A percentile compares a stretch with the other conserved stretches of the same genome.
Conservation (phyloP, 768 basidiomycete species). For the Lenzites betulinus region DNA sequence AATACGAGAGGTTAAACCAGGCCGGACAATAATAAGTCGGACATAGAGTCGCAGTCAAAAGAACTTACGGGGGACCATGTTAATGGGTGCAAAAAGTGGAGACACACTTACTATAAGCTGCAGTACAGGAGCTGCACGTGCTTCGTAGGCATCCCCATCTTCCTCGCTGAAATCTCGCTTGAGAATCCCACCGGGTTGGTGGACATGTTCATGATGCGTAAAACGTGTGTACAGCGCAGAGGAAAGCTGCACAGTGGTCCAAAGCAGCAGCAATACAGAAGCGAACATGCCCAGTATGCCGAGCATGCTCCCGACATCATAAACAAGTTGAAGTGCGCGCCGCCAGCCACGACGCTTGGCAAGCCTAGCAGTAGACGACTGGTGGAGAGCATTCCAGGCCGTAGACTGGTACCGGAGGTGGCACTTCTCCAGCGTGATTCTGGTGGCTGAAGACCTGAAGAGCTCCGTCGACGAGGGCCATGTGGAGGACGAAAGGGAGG, state of each 20-base stretch:
- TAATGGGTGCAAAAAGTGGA: neutral
- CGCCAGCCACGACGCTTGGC: conserved; percentile 31
- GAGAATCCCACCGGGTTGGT: neutral
- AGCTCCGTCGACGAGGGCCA: conserved; percentile 13
- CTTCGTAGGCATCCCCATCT: neutral
- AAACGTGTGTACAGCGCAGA: neutral
- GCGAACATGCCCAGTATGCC: conserved; percentile 51
- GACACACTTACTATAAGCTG: conserved; percentile 35
- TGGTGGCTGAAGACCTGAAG: conserved; percentile 6
- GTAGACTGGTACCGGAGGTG: conserved; percentile 48
- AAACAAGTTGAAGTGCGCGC: conserved; percentile 36
- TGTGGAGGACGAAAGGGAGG: neutral
- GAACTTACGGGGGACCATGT: too few species aligned
- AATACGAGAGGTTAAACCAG: too few species aligned
- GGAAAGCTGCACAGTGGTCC: conserved; percentile 29
- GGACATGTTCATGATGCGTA: neutral
- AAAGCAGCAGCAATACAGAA: conserved; percentile 42
- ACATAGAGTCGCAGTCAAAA: neutral
- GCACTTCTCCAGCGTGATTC: conserved; percentile 24
- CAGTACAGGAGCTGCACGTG: conserved; percentile 2
- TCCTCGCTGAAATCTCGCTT: neutral
- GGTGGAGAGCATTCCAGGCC: conserved; percentile 51
- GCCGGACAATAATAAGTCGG: too few species aligned
- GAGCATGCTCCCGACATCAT: conserved; percentile 51
- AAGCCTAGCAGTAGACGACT: conserved; percentile 42